Conservation (phyloP, 2,329 filamentous ascomycete species). For the Diaporthe citrichinensis region DNA sequence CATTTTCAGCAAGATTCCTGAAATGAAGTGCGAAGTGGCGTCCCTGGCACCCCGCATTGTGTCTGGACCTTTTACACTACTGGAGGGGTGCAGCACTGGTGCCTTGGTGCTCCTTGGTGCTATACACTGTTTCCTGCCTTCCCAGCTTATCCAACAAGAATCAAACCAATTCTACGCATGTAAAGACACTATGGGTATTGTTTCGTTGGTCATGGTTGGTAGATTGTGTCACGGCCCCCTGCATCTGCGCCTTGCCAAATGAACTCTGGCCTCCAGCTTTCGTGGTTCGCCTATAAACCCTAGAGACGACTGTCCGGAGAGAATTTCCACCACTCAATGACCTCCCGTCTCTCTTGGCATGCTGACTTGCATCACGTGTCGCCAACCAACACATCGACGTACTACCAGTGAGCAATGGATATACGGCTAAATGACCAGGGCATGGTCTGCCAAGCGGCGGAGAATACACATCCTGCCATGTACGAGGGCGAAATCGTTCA, state of each 20-base stretch:
- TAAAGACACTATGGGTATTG: background rate
- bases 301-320: background rate
- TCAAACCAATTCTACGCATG: background rate
- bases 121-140: background rate
- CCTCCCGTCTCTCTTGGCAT: background rate
- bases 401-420: background rate
- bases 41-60: background rate
- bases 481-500: background rate
- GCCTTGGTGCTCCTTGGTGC: constrained; percentile 7
- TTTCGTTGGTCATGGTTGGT: too few relatives aligned
- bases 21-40: background rate
- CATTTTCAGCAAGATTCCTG: background rate
- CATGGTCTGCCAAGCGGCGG: background rate
- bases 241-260: constrained; percentile 5
- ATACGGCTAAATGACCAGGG: background rate
- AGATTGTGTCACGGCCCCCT: background rate
- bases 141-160: background rate
- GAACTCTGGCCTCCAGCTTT: background rate
- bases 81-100: constrained; percentile 2
- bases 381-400: background rate
- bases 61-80: background rate
- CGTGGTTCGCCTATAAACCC: background rate
- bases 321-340: constrained; percentile 22
- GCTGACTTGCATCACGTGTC: constrained; percentile 10
- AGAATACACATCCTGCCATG: background rate